Percentiles rank a stretch among this genome's conserved stretches.
Conservation (phyloP, 805 yeast genomes). For the Metschnikowia vanudenii region DNA sequence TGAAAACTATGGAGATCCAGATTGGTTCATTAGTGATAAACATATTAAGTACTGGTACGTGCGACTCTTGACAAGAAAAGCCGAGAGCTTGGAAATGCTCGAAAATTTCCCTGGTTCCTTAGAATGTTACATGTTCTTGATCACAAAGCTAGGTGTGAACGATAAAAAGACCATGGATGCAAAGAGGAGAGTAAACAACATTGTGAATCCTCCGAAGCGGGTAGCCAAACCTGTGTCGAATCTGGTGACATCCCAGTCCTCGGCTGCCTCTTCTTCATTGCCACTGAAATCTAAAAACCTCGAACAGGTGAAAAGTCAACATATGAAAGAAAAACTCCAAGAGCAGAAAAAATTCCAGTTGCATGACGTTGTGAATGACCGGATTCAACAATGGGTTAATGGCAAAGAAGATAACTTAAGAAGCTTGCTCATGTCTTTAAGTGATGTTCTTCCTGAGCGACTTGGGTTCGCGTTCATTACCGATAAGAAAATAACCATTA, state of each 20-base stretch:
- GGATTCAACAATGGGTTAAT: conserved; percentile 59
- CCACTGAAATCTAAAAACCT: conserved; percentile 4
- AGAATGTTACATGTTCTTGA: conserved; percentile 55
- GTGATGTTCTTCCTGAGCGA: conserved; percentile 52
- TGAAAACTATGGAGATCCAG: conserved; percentile 26
- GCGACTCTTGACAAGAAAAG: conserved; percentile 66
- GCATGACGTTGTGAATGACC: conserved; percentile 59
- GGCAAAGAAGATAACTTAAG: conserved; percentile 84
- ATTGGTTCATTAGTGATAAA: conserved; percentile 45
- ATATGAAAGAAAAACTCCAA: conserved; percentile 12
- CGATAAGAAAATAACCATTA: conserved; percentile 47
- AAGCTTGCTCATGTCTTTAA: conserved; percentile 67
- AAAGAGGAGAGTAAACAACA: conserved; percentile 70
- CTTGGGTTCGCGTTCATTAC: conserved; percentile 32
- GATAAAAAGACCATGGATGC: conserved; percentile 72
- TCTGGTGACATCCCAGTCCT: conserved; percentile 3
- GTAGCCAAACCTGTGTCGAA: conserved; percentile 11
- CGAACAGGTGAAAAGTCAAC: conserved; percentile 41
- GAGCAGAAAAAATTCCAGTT: conserved; percentile 45
- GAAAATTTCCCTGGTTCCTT: conserved; percentile 71
- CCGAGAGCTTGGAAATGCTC: conserved; percentile 79
- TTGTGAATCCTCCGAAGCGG: conserved; percentile 53
- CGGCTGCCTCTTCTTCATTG: background rate
- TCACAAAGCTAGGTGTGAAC: conserved; percentile 62
- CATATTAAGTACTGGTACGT: conserved; percentile 67